Base-by-base conservation (phyloP, 2,329 filamentous ascomycete genomes). In the Helicocarpus griseus region DNA sequence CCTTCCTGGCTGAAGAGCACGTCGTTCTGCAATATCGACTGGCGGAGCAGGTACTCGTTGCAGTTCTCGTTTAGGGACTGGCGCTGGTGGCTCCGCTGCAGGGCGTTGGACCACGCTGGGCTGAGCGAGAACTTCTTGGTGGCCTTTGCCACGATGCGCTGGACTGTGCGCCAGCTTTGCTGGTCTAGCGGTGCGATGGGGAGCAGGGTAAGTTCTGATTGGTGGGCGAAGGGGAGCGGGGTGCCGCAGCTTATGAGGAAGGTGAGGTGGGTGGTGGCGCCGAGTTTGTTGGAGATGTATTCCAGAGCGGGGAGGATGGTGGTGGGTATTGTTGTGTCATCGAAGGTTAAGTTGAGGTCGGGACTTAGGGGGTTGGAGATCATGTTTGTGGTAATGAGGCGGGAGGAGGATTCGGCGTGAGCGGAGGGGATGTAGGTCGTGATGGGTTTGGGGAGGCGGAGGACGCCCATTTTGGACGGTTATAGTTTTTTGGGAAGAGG, bases 1-100 rank as follows among this genome's bases (percentile, higher is more conserved):
- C 70, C 71, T 53, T 73, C 71, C 41, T 69, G 66, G 51, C 65
- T 69, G 60, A 71, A 72, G 31, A 73, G 60, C 31, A 73, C 65
- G 49, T 73, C 69, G 51, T 72, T 71, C 53, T 73, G 71, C 36
- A 69, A 55, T 38, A 73, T 66, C 5, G 70, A 72, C 52, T 71
- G 69, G 48, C 69, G 62, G 36, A 71, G 61, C 5, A 73, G 62
- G 54, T 71, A 70, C 28, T 69, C 66, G 22, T 38, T 40, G 13
- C 26, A 24, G 5, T 39, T 43, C 19, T 52, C 38, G 22, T 70
- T 65, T 48, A 62, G 62, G n/a, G 61, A 57, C 19, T 64, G 64
- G 24, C 65, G 63, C 46, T 61, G 58, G 50, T 67, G 64, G 49
- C 66, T 65, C 22, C 65, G 65, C n/a, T 54, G 57, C 9, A 70